phyloP scores from a whole-genome alignment of 192 early-diverging fungal species.

The Backusella liffmaniae region DNA sequence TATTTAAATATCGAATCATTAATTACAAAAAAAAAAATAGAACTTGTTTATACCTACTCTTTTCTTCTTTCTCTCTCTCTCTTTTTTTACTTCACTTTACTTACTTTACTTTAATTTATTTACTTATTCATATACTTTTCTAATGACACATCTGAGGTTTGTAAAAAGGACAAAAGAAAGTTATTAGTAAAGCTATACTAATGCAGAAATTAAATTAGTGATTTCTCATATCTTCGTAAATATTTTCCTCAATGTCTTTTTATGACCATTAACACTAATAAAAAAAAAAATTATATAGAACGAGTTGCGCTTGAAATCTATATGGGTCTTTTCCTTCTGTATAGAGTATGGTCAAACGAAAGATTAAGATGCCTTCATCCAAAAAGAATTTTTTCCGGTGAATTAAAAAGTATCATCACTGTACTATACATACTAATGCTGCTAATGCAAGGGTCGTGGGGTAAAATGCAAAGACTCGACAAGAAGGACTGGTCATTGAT shows the following conservation, averaged over 20 bases:
- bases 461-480: not conserved
- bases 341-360: constrained; percentile 19
- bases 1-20: not conserved
- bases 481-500: not conserved
- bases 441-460: constrained; percentile 26
- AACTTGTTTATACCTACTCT: not conserved
- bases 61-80: not conserved
- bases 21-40: not conserved
- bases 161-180: not conserved
- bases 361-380: constrained; percentile 29
- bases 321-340: constrained; percentile 1
- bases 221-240: constrained; percentile 33
- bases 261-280: not conserved
- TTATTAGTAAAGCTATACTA: not conserved
- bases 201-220: constrained; percentile 4
- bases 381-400: constrained; percentile 20
- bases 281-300: constrained; percentile 6
- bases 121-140: not conserved
- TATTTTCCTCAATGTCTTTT: not conserved
- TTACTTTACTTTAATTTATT: not conserved
- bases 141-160: constrained; percentile 31
- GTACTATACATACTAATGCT: constrained; percentile 28
- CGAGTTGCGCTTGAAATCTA: constrained; percentile 13
- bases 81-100: not conserved
- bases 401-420: constrained; percentile 30